Evolutionary conservation across 176 grass and related monocot genomes (phyloP), one percentile per base, ranked within the genome.

Genomic region (Tillandsia fasciculata): DNA sequence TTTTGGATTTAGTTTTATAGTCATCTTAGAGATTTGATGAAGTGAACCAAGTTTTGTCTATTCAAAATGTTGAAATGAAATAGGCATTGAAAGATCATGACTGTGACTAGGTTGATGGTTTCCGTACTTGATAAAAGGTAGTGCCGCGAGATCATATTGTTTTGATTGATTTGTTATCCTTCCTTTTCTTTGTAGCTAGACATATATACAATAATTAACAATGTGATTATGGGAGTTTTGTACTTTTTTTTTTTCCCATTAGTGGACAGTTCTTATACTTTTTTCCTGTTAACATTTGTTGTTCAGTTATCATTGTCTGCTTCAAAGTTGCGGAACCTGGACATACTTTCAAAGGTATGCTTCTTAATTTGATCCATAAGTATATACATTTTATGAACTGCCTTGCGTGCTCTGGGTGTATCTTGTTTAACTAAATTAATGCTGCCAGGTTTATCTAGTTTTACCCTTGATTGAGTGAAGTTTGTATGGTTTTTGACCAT

Each of bases 271-370:
- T 65, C 48, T 28, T 71, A 50, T 61, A 15, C 50, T 70, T 33
- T 67, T 66, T 52, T 67, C n/a, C 73, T 78, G 47, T 53, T 69
- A 50, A 64, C 28, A 29, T 69, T 74, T 76, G 1, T 66, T 71
- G 6, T 53, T 65, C 72, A 97, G 94, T 72, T 92, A 52, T 97
- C 94, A 1, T 78, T 97, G 58, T 90, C 86, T 77, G 94, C 94
- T 54, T 84, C 82, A 0, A 92, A 92, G 64, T 74, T 97, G 59
- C 72, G 71, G 56, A 72, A 93, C 47, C 86, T 77, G 73, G 89
- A 97, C 82, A 75, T 65, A 33, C 70, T 97, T 74, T 97, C 94
- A 27, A 97, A 97, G 94, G 94, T 92, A 64, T 53, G 70, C 70
- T 23, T 52, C 49, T 13, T 63, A 50, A 23, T 48, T 58, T 50